phyloP scores from a whole-genome alignment of 371 early-diverging fungal genomes.

The Syncephalastrum contaminatum region DNA sequence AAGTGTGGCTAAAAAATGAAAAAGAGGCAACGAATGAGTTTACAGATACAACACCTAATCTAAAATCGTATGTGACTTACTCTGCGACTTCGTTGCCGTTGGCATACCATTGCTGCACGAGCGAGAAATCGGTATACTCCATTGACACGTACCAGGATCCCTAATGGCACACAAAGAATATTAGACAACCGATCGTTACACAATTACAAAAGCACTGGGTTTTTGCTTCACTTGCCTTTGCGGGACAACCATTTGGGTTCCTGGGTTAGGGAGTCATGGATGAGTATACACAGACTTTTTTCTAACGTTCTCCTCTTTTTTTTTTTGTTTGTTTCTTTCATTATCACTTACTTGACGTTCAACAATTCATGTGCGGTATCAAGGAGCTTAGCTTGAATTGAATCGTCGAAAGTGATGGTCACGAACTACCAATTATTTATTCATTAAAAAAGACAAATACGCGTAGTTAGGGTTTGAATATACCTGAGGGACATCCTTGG shows the following conservation, averaged over 20 bases:
- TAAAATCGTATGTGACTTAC: constrained; percentile 25
- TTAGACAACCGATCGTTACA: constrained; percentile 10
- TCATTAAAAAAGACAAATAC: not conserved
- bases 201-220: constrained; percentile 3
- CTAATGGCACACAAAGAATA: constrained; percentile 23
- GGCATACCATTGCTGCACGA: constrained; percentile 73
- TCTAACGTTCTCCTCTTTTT: too few species aligned
- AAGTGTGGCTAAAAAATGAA: constrained; percentile 59
- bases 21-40: constrained; percentile 4
- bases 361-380: constrained; percentile 38
- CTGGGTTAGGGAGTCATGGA: constrained; percentile 18
- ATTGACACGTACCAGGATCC: constrained; percentile 72
- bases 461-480: not conserved
- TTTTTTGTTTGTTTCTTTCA: too few species aligned
- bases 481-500: constrained; percentile 64
- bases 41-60: not conserved
- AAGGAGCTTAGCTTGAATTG: constrained; percentile 53
- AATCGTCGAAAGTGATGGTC: constrained; percentile 72
- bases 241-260: constrained; percentile 62
- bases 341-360: constrained; percentile 40
- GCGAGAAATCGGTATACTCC: constrained; percentile 63
- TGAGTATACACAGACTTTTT: too few species aligned
- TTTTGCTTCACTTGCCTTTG: constrained; percentile 34
- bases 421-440: constrained; percentile 41
- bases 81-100: constrained; percentile 71